Conservation (phyloP, 2,329 filamentous ascomycete species). For the Paecilomyces variotii region DNA sequence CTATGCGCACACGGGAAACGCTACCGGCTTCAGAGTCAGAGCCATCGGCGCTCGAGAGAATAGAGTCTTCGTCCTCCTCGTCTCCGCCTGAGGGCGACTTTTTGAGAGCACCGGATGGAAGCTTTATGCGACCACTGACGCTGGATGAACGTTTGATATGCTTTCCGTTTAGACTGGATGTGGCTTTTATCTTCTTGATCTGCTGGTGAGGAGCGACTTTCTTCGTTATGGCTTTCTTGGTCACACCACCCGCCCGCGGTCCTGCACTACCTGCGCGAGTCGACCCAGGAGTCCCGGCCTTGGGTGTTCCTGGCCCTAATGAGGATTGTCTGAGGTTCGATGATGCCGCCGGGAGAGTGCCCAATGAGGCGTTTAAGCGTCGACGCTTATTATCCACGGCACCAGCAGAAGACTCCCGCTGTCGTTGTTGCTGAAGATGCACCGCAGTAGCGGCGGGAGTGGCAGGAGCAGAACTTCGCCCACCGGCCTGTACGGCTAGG, state of each 20-base stretch:
- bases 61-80: constrained; percentile 46
- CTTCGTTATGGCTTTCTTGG: constrained; percentile 43
- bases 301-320: constrained; percentile 56
- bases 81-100: constrained; percentile 33
- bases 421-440: constrained; percentile 40
- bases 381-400: constrained; percentile 52
- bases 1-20: constrained; percentile 13
- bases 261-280: constrained; percentile 53
- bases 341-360: constrained; percentile 46
- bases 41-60: constrained; percentile 43
- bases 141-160: constrained; percentile 37
- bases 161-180: constrained; percentile 25
- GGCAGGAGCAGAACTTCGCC: constrained; percentile 37
- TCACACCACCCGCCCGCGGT: constrained; percentile 35
- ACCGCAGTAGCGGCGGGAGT: constrained; percentile 33
- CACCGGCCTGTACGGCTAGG: constrained; percentile 30
- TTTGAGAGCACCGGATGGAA: constrained; percentile 22
- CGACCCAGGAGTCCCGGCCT: constrained; percentile 46
- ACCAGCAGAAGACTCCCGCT: constrained; percentile 49
- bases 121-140: constrained; percentile 27
- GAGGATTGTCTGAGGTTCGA: constrained; percentile 54
- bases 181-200: constrained; percentile 32
- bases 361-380: constrained; percentile 46
- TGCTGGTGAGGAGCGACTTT: constrained; percentile 50
- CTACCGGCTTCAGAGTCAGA: constrained; percentile 39